Base-by-base conservation (phyloP, 495 filamentous ascomycete genomes). In the Friedmanniomyces simplex region DNA sequence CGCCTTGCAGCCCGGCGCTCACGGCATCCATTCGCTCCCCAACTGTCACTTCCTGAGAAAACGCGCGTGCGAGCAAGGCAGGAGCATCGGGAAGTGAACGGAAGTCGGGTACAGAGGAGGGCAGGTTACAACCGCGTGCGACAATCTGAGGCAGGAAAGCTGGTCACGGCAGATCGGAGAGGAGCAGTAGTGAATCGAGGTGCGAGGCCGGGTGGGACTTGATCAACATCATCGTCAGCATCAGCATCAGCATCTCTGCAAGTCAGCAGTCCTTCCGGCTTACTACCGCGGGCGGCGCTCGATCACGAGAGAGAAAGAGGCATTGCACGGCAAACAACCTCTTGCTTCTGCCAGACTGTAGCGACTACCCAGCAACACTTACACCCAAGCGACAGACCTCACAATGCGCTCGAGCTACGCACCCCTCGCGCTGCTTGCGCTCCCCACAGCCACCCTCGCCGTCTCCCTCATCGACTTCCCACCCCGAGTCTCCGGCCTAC, bases 381-480 rank as follows among this genome's bases (percentile, higher is more conserved):
- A 24, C 7, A 49, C 49, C n/a, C 3, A 36, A 16, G 2, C 5
- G 5, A 52, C 30, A 11, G 14, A 22, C 14, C 49, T 21, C 49
- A 52, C 2, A 10, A 52, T 52, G 49, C 49, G 30, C 49, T 32
- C 49, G 26, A 32, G 13, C 3, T 37, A 4, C 11, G 25, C 49
- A 22, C 25, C 30, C 2, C 51, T 55, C 41, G 61, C 61, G 51
- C 51, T 60, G 8, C 32, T 63, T 13, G 43, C 57, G 45, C 57
- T 63, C 20, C 51, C 61, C 2, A 32, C 49, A 20, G 42, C 50
- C 8, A 47, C 48, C 28, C 25, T 43, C 32, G 59, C 65, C 42
- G 62, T 63, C 49, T 53, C 55, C 1, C 59, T 66, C 32, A 39
- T 54, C 18, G 62, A 65, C 43, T 64, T 68, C 22, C 59, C 60